Evolutionary conservation across 768 basidiomycete genomes (phyloP).

Genomic region (Leccinum boreale): DNA sequence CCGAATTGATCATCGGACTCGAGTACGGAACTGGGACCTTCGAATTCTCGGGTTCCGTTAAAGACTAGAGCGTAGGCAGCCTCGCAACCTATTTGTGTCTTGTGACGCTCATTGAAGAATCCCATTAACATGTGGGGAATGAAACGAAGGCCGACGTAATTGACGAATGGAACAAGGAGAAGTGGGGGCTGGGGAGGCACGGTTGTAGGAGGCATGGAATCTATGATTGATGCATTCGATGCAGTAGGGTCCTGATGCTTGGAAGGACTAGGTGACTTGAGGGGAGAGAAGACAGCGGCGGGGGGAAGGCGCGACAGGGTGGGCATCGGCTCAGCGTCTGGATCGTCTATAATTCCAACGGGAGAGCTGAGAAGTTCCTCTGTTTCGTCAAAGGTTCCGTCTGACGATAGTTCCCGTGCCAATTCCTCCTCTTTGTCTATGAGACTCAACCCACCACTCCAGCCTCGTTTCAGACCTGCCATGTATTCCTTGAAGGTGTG

Average conservation of each 20-base stretch:
- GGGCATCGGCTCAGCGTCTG: constrained; percentile 40
- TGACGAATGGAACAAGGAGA: constrained; percentile 68
- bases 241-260: constrained; percentile 12
- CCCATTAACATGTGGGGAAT: constrained; percentile 89
- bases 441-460: constrained; percentile 67
- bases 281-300: constrained; percentile 33
- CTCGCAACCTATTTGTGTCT: constrained; percentile 78
- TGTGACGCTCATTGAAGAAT: constrained; percentile 85
- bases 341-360: constrained; percentile 23
- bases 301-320: constrained; percentile 37
- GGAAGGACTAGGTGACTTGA: constrained; percentile 22
- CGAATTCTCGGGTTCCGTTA: constrained; percentile 58
- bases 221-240: constrained; percentile 23
- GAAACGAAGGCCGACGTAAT: constrained; percentile 77
- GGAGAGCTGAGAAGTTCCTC: constrained; percentile 30
- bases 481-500: constrained; percentile 94
- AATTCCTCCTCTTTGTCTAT: constrained; percentile 71
- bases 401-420: constrained; percentile 62
- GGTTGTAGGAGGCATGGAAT: constrained; percentile 47
- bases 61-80: constrained; percentile 75
- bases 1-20: constrained; percentile 19
- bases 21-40: constrained; percentile 27
- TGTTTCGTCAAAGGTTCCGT: constrained; percentile 77
- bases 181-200: constrained; percentile 80
- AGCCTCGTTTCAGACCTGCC: constrained; percentile 81